Base-by-base conservation (phyloP, 2,329 filamentous ascomycete species). In the Botrytis tulipae region DNA sequence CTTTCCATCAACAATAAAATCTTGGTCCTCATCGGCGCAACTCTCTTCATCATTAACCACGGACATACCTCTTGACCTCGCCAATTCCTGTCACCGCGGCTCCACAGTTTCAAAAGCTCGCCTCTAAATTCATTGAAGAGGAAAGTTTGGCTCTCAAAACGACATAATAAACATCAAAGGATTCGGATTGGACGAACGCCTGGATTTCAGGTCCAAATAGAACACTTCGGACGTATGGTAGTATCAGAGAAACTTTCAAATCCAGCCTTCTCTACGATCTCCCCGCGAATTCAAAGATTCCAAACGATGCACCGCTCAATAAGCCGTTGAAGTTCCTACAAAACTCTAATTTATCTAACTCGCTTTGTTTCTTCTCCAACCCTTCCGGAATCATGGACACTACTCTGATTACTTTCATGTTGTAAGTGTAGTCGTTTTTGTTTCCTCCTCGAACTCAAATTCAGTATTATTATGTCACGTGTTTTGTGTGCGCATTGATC, bases 401-500 rank as follows among this genome's bases (percentile, higher is more conserved):
- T 35, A 90, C 90, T 74, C 88, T 92, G 77, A 87, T 91, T 80
- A 91, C 90, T 75, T 92, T 92, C 81, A 86, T 90, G 83, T 82
- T 91, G 89, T 91, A 84, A 66, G 70, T 66, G 32, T 8, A 57
- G 20, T 16, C 51, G 6, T n/a, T 66, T 66, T 32, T 37, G 6
- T 42, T 66, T 54, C 70, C 40, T 46, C 70, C 35, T 35, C 20
- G 20, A 71, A 35, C 60, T 66, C 35, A 44, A 71, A 37, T 42
- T 32, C 44, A 44, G 65, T n/a, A 20, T 51, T 2, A 1, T 25
- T 4, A 1, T 18, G 44, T 46, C 40, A 70, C 67, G 67, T 70
- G 67, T 18, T 60, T 35, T 35, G 16, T n/a, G 25, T 59, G 40
- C 51, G 67, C 37, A 60, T 70, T 71, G 70, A 54, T 71, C 42